Percentiles rank a stretch among this genome's conserved stretches.
These are phyloP conservation scores for Quercus gilva DNA, from an alignment of 306 rosid species.

Conservation along the genomic window DNA sequence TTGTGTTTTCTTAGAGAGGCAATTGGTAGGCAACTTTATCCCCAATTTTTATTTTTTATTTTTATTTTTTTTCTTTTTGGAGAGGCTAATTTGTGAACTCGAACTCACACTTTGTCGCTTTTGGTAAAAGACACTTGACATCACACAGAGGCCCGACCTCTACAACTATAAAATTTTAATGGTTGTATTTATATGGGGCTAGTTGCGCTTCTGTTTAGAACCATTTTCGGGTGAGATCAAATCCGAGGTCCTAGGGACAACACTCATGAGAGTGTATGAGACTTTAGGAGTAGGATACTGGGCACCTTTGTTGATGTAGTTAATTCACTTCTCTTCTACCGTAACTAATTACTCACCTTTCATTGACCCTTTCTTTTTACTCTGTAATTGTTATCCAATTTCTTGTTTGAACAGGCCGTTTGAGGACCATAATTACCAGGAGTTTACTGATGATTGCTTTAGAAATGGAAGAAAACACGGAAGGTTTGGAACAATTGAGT, in stretches of 20 bases:
- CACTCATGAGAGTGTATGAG: not conserved
- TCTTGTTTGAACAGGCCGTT: constrained; percentile 46
- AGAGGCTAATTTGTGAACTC: too few species aligned
- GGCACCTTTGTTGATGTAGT: not conserved
- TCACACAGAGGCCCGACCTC: too few species aligned
- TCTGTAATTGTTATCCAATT: not conserved
- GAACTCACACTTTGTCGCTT: too few species aligned
- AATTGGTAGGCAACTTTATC: too few species aligned
- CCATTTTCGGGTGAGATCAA: too few species aligned
- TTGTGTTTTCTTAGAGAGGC: too few species aligned
- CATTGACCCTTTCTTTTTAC: not conserved
- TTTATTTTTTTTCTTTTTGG: too few species aligned
- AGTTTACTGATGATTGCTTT: constrained; percentile 22
- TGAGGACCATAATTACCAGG: constrained; percentile 31
- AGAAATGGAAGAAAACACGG: constrained; percentile 60
- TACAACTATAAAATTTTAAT: too few species aligned
- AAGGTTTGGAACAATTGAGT: constrained; percentile 45
- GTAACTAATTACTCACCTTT: not conserved
- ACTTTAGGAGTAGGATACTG: not conserved
- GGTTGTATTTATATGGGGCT: too few species aligned
- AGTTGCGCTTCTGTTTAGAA: too few species aligned
- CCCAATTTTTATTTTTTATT: too few species aligned
- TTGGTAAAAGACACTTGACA: too few species aligned
- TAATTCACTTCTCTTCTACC: not conserved
- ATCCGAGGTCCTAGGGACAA: not conserved